Conservation (phyloP, 148 eudicot species). For the Talinum fruticosum region DNA sequence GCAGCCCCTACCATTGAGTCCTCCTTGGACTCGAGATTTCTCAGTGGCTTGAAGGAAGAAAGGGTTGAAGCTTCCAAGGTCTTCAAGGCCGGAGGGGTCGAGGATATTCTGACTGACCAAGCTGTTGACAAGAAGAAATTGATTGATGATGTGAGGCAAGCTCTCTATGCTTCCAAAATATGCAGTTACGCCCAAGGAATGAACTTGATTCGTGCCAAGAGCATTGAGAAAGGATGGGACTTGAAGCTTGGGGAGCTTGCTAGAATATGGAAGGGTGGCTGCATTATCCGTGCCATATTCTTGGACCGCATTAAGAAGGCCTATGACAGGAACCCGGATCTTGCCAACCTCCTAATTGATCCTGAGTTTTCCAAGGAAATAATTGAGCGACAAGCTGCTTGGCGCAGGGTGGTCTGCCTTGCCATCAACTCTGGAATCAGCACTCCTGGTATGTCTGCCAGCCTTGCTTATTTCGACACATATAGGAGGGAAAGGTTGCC, state of each 20-base stretch:
- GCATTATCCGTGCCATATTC: slow-evolving; percentile 87
- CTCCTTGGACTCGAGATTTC: slow-evolving; percentile 82
- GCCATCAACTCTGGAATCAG: slow-evolving; percentile 85
- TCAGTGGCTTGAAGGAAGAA: slow-evolving; percentile 87
- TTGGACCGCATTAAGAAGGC: slow-evolving; percentile 93
- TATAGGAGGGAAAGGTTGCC: slow-evolving; percentile 82
- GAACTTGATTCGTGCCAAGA: slow-evolving; percentile 89
- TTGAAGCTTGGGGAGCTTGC: slow-evolving; percentile 82
- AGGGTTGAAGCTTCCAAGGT: slow-evolving; percentile 78
- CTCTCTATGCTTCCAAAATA: slow-evolving; percentile 80
- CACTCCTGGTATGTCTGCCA: slow-evolving; percentile 92
- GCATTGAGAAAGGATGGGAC: slow-evolving; percentile 75
- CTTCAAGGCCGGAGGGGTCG: slow-evolving; percentile 63
- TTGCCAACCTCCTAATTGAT: slow-evolving; percentile 79
- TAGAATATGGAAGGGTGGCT: slow-evolving; percentile 94
- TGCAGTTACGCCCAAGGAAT: slow-evolving; percentile 93
- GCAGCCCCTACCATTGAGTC: slow-evolving; percentile 89
- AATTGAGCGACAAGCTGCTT: slow-evolving; percentile 73
- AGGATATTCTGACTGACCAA: slow-evolving; percentile 48
- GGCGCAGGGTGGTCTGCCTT: slow-evolving; percentile 79
- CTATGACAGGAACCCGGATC: slow-evolving; percentile 72
- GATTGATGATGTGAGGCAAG: slow-evolving; percentile 78
- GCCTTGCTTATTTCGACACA: slow-evolving; percentile 93
- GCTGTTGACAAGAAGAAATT: slow-evolving; percentile 64
- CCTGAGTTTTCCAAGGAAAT: slow-evolving; percentile 86